phyloP scores from a whole-genome alignment of 352 stramenopile genomes.

The Pythium monospermum region DNA sequence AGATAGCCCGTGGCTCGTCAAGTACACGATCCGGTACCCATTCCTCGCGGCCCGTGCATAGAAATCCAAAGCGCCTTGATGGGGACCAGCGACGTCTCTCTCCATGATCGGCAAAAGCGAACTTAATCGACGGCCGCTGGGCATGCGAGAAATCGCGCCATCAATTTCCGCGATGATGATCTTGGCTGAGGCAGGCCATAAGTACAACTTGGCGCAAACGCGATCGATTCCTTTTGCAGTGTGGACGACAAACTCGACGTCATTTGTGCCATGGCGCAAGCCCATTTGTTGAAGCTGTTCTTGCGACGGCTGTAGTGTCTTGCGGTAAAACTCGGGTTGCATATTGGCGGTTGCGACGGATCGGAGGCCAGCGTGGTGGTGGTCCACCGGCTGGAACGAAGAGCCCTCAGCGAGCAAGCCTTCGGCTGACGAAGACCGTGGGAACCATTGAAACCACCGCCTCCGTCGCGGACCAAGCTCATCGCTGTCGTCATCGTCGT shows the following conservation, averaged over 20 bases:
- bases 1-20: constrained; percentile 59
- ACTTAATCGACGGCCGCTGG: constrained; percentile 29
- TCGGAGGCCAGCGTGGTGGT: not conserved
- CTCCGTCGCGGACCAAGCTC: not conserved
- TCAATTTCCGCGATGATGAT: constrained; percentile 84
- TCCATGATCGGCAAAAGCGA: constrained; percentile 37
- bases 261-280: constrained; percentile 55
- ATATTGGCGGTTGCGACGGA: not conserved
- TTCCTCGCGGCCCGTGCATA: constrained; percentile 63
- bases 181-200: constrained; percentile 68
- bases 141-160: constrained; percentile 53
- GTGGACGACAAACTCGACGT: constrained; percentile 61
- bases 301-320: constrained; percentile 57
- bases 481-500: not conserved
- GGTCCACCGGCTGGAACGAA: constrained; percentile 16
- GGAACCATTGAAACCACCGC: constrained; percentile 32
- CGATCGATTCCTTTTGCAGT: constrained; percentile 24
- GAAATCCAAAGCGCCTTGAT: constrained; percentile 70
- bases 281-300: constrained; percentile 55
- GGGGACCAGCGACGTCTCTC: constrained; percentile 36
- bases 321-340: constrained; percentile 28
- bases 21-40: constrained; percentile 76
- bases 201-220: constrained; percentile 55
- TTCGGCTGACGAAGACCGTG: constrained; percentile 13
- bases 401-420: not conserved